These are phyloP conservation scores for Nakaseomyces uthaithaninus DNA, from an alignment of 1,139 yeast species.

Conservation along the genomic window DNA sequence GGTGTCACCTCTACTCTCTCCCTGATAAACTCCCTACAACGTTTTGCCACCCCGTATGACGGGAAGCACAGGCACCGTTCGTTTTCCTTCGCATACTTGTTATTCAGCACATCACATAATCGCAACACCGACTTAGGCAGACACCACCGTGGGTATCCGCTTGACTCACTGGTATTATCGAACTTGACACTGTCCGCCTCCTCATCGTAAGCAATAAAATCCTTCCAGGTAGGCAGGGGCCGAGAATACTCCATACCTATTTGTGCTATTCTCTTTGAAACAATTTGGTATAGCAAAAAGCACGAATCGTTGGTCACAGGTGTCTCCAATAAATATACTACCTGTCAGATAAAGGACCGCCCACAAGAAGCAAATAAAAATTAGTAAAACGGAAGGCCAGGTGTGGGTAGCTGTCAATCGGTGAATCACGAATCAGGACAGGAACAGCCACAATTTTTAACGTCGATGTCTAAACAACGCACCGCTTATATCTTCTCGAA, in stretches of 20 bases:
- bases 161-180: slow-evolving; percentile 63
- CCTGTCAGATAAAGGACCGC: too few species aligned
- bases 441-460: too few species aligned
- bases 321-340: too few species aligned
- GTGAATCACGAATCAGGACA: too few species aligned
- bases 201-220: slow-evolving; percentile 72
- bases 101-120: slow-evolving; percentile 40
- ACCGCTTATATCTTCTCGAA: too few species aligned
- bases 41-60: slow-evolving; percentile 65
- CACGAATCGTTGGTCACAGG: too few species aligned
- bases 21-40: slow-evolving; percentile 73
- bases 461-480: too few species aligned
- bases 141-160: slow-evolving; percentile 88
- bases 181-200: slow-evolving; percentile 57
- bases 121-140: slow-evolving; percentile 65
- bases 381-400: too few species aligned
- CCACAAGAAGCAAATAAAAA: too few species aligned
- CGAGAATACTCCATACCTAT: neutral
- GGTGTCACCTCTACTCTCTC: slow-evolving; percentile 13
- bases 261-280: too few species aligned
- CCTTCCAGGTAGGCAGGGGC: slow-evolving; percentile 80
- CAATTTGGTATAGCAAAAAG: too few species aligned
- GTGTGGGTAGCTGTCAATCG: too few species aligned
- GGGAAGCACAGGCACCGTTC: slow-evolving; percentile 62
- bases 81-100: slow-evolving; percentile 67